Evolutionary conservation across 768 basidiomycete genomes (phyloP).

Genomic region (Nevesoporus exiguus): DNA sequence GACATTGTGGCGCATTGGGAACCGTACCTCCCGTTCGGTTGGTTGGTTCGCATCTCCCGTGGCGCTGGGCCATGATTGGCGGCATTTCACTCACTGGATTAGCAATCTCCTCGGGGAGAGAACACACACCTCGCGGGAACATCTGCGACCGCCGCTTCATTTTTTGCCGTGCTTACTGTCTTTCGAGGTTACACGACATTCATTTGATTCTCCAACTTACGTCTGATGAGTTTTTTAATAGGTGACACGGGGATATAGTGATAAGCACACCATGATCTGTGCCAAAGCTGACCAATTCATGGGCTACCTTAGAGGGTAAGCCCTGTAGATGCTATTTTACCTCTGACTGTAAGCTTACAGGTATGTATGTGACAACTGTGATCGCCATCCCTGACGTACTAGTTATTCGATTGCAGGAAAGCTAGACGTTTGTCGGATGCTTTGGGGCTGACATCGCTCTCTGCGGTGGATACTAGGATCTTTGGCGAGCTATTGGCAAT

Average conservation of each 20-base stretch:
- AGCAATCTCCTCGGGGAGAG: slow-evolving; percentile 4
- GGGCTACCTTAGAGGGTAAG: background rate
- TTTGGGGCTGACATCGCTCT: background rate
- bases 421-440: background rate
- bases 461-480: background rate
- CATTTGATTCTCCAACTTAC: background rate
- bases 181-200: background rate
- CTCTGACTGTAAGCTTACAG: no score
- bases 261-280: background rate
- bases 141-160: no score
- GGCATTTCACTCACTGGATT: background rate
- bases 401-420: background rate
- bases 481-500: background rate
- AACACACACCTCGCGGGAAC: background rate
- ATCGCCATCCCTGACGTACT: background rate
- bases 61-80: background rate
- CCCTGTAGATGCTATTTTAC: no score
- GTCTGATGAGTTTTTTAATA: background rate
- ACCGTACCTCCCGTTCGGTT: background rate
- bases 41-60: background rate
- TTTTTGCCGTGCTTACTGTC: background rate
- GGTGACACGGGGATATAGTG: background rate
- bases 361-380: background rate
- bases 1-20: background rate
- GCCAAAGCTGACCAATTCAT: background rate